Evolutionary conservation across 257 asterid species (phyloP).

Genomic region (Penstemon davidsonii): DNA sequence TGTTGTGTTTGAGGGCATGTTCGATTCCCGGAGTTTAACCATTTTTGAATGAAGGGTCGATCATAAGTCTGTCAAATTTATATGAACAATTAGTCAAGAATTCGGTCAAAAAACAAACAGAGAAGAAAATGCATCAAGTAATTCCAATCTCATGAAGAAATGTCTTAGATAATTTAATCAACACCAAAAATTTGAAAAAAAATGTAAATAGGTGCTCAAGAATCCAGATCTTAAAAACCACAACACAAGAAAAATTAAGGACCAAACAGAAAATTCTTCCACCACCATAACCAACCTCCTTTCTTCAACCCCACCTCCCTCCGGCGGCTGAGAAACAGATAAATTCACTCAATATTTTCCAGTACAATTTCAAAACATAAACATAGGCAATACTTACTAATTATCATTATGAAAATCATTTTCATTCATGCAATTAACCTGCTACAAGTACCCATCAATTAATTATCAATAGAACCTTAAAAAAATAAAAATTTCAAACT

Average conservation of each 20-base stretch:
- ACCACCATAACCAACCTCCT: too few relatives aligned
- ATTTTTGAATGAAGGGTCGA: slow-evolving; percentile 74
- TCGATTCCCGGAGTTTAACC: slow-evolving; percentile 80
- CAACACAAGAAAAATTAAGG: background rate
- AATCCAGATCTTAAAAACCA: background rate
- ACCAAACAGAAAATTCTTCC: background rate
- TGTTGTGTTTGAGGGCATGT: slow-evolving; percentile 82
- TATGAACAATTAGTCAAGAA: slow-evolving; percentile 14
- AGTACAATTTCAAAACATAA: slow-evolving; percentile 11
- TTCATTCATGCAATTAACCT: background rate
- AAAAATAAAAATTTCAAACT: background rate
- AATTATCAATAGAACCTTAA: slow-evolving; percentile 15
- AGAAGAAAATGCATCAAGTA: background rate
- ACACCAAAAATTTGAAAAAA: background rate
- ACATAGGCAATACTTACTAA: background rate
- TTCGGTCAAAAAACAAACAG: slow-evolving; percentile 13
- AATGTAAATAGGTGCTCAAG: background rate
- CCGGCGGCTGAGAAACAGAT: background rate
- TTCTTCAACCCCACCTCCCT: too few relatives aligned
- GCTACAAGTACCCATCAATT: slow-evolving; percentile 8
- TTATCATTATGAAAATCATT: background rate
- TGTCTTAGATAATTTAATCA: background rate
- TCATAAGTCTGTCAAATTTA: slow-evolving; percentile 77
- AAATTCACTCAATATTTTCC: background rate
- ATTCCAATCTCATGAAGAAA: slow-evolving; percentile 11